Conservation (phyloP, 768 basidiomycete genomes). For the Phylloporus sp. region DNA sequence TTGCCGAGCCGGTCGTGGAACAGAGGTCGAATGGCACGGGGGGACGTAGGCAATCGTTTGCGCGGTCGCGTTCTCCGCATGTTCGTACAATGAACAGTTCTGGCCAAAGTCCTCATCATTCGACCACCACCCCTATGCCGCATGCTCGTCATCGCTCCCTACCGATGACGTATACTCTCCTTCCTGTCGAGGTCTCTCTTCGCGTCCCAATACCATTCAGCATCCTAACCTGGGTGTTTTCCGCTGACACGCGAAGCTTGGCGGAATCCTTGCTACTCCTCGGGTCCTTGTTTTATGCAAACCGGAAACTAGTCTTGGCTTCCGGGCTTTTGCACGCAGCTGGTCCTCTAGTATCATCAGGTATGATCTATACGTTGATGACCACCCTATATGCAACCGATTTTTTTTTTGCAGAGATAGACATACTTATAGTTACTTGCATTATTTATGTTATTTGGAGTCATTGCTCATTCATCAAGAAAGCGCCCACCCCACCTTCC, state of each 20-base stretch:
- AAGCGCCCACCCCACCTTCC: slow-evolving; percentile 10
- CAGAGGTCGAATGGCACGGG: slow-evolving; percentile 33
- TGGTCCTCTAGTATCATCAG: slow-evolving; percentile 48
- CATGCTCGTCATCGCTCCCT: slow-evolving; percentile 39
- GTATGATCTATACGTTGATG: slow-evolving; percentile 31
- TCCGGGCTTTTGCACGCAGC: slow-evolving; percentile 13
- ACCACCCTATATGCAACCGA: slow-evolving; percentile 1
- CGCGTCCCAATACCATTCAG: slow-evolving; percentile 43
- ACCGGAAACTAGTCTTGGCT: slow-evolving; percentile 34
- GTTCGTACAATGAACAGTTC: slow-evolving; percentile 33
- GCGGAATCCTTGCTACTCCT: slow-evolving; percentile 65
- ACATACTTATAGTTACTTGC: slow-evolving; percentile 49
- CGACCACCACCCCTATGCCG: slow-evolving; percentile 38
- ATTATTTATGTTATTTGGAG: slow-evolving; percentile 61
- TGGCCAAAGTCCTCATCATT: slow-evolving; percentile 36
- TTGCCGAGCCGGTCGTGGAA: slow-evolving; percentile 27
- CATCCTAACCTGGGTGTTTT: slow-evolving; percentile 40
- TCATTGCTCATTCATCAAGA: slow-evolving; percentile 45
- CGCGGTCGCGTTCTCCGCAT: slow-evolving; percentile 71
- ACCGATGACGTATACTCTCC: slow-evolving; percentile 31
- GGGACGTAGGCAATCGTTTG: slow-evolving; percentile 48
- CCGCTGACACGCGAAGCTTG: slow-evolving; percentile 58
- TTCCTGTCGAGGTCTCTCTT: slow-evolving; percentile 48
- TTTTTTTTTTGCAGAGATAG: slow-evolving; percentile 46
- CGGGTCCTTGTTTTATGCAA: slow-evolving; percentile 56